Evolutionary conservation across 169 alveolate species (phyloP), one percentile per base, ranked within the genome.

Genomic region (Eimeria necatrix): DNA sequence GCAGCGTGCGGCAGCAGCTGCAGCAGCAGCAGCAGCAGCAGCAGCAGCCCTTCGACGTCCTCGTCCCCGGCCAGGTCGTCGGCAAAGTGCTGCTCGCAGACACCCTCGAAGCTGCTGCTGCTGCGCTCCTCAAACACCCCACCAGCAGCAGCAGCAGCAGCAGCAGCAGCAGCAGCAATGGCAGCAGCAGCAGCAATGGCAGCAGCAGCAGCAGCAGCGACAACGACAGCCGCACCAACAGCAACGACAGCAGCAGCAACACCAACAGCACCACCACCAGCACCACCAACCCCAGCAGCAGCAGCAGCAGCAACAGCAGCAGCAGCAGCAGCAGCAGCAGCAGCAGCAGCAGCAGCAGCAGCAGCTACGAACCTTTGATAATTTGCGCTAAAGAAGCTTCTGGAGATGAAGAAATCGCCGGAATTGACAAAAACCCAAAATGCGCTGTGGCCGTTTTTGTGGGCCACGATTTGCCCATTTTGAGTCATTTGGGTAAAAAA

Each of bases 331-430:
- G 70, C 70, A 59, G 70, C 22, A 59, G 70, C 20, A 12, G 2
- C 70, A 59, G 70, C 70, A 22, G 81, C 22, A 70, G 81, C 48
- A 70, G 81, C 22, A 14, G 32, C 22, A 9, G 81, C 81, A 16
- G 16, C 41, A 70, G 41, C 41, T 68, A 53, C 12, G 56, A 88
- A 49, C 71, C 93, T 0, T 24, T 89, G 46, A 49, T 89, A 51
- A 73, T 90, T 24, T 56, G 71, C 12, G 94, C 86, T 5, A 7
- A 89, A n/a, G 4, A 49, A 16, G 94, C 94, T 9, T 24, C 73
- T 5, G 94, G 94, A 4, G 94, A 90, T 52, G 94, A 90, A 52
- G 94, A 90, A 60, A 22, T 90, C 18, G 94, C 78, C 4, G 94
- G 94, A 4, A 61, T 74, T 7, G 88, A 56, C 88, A 60, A 64